These are phyloP conservation scores for Penicillium simplicissimum DNA, from an alignment of 495 filamentous ascomycete genomes.

Conservation along the genomic window DNA sequence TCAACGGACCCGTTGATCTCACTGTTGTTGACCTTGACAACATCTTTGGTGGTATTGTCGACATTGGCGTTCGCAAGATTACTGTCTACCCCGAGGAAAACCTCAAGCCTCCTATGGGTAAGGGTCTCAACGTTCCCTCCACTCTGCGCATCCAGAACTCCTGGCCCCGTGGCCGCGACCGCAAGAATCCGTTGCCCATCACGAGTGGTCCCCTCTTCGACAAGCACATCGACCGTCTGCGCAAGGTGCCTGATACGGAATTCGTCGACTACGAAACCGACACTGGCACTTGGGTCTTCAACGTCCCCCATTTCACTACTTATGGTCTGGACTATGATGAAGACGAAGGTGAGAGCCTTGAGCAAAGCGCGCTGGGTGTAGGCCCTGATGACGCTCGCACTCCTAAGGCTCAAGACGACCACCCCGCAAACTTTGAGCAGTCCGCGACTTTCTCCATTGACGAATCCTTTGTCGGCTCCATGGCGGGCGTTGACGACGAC, in stretches of 20 bases:
- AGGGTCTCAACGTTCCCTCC: conserved; percentile 88
- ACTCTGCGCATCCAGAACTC: conserved; percentile 83
- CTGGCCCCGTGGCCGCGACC: conserved; percentile 74
- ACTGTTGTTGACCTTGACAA: conserved; percentile 68
- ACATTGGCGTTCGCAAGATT: conserved; percentile 69
- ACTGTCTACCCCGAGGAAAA: conserved; percentile 80
- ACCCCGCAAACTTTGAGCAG: conserved; percentile 45
- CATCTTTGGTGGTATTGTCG: conserved; percentile 70
- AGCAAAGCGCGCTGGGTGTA: conserved; percentile 58
- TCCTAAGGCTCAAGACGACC: conserved; percentile 47
- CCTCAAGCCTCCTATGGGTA: conserved; percentile 77
- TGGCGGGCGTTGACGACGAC: conserved; percentile 66
- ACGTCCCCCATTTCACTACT: conserved; percentile 90
- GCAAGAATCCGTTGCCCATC: conserved; percentile 52
- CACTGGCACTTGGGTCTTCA: conserved; percentile 86
- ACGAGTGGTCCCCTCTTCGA: conserved; percentile 61
- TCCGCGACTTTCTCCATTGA: conserved; percentile 51
- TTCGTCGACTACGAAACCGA: conserved; percentile 76
- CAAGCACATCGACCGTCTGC: conserved; percentile 81
- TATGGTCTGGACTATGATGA: conserved; percentile 91
- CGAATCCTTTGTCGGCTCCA: conserved; percentile 48
- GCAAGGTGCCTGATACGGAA: conserved; percentile 71
- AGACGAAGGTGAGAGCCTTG: conserved; percentile 59
- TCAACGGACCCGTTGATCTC: conserved; percentile 80
- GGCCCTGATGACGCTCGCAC: conserved; percentile 59